These are phyloP conservation scores for Backusella luteola DNA, from an alignment of 192 early-diverging fungal species.

Conservation along the genomic window DNA sequence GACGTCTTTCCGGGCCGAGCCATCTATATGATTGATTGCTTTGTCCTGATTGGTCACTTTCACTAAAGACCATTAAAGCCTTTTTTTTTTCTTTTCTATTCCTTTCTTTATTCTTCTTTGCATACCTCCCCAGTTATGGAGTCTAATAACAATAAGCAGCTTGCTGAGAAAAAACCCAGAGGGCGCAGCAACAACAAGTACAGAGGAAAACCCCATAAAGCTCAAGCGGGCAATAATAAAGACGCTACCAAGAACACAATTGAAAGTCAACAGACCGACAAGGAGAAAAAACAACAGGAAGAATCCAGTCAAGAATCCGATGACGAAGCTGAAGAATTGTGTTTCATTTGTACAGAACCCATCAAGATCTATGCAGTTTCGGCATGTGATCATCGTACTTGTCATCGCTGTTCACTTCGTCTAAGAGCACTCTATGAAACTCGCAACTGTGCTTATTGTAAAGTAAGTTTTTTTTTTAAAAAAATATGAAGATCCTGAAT, in stretches of 20 bases:
- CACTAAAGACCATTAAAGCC: not conserved
- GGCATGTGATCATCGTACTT: slow-evolving; percentile 88
- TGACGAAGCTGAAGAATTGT: slow-evolving; percentile 50
- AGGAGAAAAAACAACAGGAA: not conserved
- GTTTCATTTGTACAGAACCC: slow-evolving; percentile 90
- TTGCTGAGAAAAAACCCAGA: not conserved
- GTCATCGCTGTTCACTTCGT: slow-evolving; percentile 87
- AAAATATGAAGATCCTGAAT: not conserved
- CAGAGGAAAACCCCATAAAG: not conserved
- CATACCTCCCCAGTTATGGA: not conserved
- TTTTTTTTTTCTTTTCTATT: not conserved
- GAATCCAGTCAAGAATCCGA: slow-evolving; percentile 3
- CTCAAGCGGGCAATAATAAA: not conserved
- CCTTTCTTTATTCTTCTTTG: not conserved
- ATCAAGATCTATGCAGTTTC: slow-evolving; percentile 81
- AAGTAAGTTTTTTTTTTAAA: slow-evolving; percentile 47
- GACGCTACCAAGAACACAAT: not conserved
- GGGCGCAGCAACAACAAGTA: not conserved
- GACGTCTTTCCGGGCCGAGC: too few relatives aligned
- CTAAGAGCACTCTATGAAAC: slow-evolving; percentile 87
- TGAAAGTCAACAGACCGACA: not conserved
- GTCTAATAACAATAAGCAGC: not conserved
- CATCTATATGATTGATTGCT: too few relatives aligned
- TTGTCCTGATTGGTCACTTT: too few relatives aligned
- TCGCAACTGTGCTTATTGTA: slow-evolving; percentile 87